Base-by-base conservation (phyloP, 2,329 filamentous ascomycete species). In the Fonsecaea monophora region DNA sequence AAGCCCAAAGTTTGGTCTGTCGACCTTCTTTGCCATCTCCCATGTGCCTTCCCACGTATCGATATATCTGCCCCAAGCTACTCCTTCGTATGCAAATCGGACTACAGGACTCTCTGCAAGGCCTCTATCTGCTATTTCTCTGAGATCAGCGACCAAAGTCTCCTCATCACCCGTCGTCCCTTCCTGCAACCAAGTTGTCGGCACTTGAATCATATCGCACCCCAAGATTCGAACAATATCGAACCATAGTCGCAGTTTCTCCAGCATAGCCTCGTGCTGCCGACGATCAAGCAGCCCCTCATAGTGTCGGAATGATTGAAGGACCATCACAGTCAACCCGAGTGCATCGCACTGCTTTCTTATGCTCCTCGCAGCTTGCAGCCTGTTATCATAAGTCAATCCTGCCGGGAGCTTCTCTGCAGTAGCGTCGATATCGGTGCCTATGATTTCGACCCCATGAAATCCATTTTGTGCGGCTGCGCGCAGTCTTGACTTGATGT, bases 11-110 rank as follows among this genome's bases (percentile, higher is more conserved):
- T 93, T 94, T 15, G 84, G 77, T 4, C 89, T 78, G 76, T 91
- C 82, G 32, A 93, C 90, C 1, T 78, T 78, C 71, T 83, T 78
- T 0, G 93, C 87, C 1, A 92, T 79, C 6, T 89, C 85, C 89
- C 89, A 94, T 70, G 85, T 86, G 15, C 81, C 79, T 75, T 93
- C 90, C 91, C 91, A 94, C 0, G 83, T 88, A 74, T 92, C 84
- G 91, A 89, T 76, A 32, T 83, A 38, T 57, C 21, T 92, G 12
- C 89, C 90, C 86, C 89, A 94, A 71, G 85, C 87, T 3, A 94
- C 80, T 8, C 85, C 86, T 76, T 94, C 91, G 75, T 92, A 93
- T 0, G 88, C 88, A 72, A 92, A 91, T 5, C 86, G 83, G 32
- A 94, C 83, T 0, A 82, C 79, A 0, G 88, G 88, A 1, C 77